phyloP scores from a whole-genome alignment of 148 eudicot species.

The Silene conica region DNA sequence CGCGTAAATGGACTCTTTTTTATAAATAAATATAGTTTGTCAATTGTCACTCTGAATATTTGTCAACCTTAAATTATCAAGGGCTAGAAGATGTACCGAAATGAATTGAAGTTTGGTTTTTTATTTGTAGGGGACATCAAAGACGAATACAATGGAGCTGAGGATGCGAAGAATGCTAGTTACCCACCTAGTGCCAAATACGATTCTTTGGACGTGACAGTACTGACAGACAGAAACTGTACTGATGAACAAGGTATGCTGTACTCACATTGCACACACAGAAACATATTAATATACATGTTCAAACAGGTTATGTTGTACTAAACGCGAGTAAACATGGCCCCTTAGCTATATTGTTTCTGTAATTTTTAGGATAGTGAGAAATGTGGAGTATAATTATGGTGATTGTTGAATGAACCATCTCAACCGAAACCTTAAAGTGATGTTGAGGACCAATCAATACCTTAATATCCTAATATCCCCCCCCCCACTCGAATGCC shows the following conservation, averaged over 20 bases:
- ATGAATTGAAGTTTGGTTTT: neutral
- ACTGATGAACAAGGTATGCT: neutral
- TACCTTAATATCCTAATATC: no score
- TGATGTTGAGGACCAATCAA: no score
- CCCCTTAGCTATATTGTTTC: neutral
- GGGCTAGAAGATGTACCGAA: neutral
- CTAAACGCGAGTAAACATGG: neutral
- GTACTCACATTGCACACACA: neutral
- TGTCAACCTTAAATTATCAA: neutral
- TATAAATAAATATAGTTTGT: neutral
- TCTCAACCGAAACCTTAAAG: no score
- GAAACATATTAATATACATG: neutral
- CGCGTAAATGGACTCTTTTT: neutral
- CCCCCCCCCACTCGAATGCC: no score
- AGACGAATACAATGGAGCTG: neutral
- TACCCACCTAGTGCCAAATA: neutral
- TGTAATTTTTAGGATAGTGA: neutral
- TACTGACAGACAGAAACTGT: neutral
- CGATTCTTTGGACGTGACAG: neutral
- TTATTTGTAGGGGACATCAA: neutral
- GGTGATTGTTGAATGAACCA: no score
- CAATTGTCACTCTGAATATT: neutral
- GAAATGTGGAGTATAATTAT: neutral
- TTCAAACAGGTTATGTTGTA: neutral
- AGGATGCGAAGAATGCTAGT: neutral